phyloP scores from a whole-genome alignment of 441 rosid genomes.

The Gossypium schwendimanii region DNA sequence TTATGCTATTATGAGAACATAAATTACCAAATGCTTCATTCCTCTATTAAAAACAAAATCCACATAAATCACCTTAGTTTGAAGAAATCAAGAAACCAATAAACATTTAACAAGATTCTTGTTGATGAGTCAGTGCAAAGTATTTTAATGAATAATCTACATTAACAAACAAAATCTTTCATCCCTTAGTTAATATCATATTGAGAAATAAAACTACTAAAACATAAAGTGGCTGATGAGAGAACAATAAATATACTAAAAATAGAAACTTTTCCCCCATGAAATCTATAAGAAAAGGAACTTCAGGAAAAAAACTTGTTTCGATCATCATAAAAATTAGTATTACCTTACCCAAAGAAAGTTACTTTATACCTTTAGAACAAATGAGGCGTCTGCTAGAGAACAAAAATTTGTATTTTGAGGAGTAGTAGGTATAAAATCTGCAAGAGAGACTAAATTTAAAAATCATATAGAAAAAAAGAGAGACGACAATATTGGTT shows the following conservation, averaged over 20 bases:
- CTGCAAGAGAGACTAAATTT: conserved; percentile 24
- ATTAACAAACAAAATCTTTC: neutral
- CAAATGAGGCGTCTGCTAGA: conserved; percentile 39
- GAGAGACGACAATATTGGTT: too few relatives aligned
- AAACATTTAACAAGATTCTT: neutral
- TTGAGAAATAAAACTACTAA: neutral
- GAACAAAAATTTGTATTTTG: conserved; percentile 36
- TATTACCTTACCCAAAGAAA: conserved; percentile 4
- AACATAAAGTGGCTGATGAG: neutral
- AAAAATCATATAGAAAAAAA: too few relatives aligned
- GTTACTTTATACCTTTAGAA: conserved; percentile 71
- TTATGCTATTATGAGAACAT: conserved; percentile 17
- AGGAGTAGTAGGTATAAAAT: conserved; percentile 58
- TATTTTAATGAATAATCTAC: neutral
- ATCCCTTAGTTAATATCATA: neutral
- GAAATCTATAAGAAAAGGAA: neutral
- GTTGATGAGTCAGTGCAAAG: neutral
- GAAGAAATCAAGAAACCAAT: conserved; percentile 4
- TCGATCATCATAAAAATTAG: neutral
- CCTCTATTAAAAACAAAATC: conserved; percentile 6
- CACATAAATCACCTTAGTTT: conserved; percentile 1
- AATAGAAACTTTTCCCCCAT: neutral
- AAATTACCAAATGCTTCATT: conserved; percentile 9
- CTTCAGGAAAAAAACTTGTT: neutral
- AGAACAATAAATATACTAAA: neutral